phyloP scores from a whole-genome alignment of 106 monocot species.

The Cymbidium sinense region DNA sequence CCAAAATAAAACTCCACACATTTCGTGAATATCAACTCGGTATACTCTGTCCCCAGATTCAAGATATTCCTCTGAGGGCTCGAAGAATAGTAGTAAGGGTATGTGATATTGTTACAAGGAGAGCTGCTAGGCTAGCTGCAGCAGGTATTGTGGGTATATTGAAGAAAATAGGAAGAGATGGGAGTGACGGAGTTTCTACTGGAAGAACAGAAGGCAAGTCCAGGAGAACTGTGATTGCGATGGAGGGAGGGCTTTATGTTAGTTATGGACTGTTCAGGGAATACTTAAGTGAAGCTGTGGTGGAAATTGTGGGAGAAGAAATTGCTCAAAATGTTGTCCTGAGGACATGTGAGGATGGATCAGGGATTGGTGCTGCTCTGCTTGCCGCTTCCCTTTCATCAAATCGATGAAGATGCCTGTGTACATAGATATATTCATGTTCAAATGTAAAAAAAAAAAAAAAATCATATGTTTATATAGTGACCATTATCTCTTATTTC shows the following conservation, averaged over 20 bases:
- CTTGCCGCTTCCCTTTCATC: conserved; percentile 65
- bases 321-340: conserved; percentile 56
- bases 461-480: conserved; percentile 12
- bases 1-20: not conserved
- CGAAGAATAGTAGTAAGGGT: conserved; percentile 66
- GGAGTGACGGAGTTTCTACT: conserved; percentile 47
- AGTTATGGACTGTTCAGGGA: conserved; percentile 67
- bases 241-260: conserved; percentile 73
- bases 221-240: conserved; percentile 67
- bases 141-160: conserved; percentile 96
- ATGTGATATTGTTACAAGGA: conserved; percentile 68
- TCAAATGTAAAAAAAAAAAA: conserved; percentile 35
- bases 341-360: conserved; percentile 56
- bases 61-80: conserved; percentile 52
- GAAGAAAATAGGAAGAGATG: conserved; percentile 92
- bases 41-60: conserved; percentile 30
- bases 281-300: conserved; percentile 76
- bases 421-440: conserved; percentile 14
- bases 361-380: conserved; percentile 86
- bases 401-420: conserved; percentile 19
- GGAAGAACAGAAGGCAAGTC: conserved; percentile 34
- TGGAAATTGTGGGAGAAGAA: conserved; percentile 82
- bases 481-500: not conserved
- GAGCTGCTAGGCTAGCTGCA: conserved; percentile 80
- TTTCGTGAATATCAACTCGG: not conserved